A percentile compares a stretch with the other conserved stretches of the same genome.
phyloP scores from a whole-genome alignment of 2,329 filamentous ascomycete species.

The Penicillium aurantiogriseum region DNA sequence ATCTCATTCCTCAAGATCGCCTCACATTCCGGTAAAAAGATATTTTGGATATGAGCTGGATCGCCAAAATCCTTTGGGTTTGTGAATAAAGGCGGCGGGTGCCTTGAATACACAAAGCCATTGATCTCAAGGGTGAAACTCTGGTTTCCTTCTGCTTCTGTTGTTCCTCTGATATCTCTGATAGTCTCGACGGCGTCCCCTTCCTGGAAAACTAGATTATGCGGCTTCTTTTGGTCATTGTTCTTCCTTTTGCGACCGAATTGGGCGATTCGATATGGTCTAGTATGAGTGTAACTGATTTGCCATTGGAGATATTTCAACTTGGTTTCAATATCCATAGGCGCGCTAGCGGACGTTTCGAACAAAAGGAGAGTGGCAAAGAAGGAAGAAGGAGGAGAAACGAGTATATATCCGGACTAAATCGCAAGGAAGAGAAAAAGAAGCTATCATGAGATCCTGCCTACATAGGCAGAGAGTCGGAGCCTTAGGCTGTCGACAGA shows the following conservation, averaged over 20 bases:
- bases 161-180: background rate
- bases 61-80: slow-evolving; percentile 1
- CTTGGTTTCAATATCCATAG: slow-evolving; percentile 2
- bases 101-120: background rate
- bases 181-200: background rate
- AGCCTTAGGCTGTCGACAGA: background rate
- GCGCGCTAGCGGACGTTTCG: background rate
- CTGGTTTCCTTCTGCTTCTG: background rate
- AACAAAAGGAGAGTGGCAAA: background rate
- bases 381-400: background rate
- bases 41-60: slow-evolving; percentile 3
- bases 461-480: background rate
- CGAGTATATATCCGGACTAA: background rate
- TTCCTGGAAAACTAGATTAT: background rate
- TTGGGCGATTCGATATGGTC: slow-evolving; percentile 8
- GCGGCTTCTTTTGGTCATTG: background rate
- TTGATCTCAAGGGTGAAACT: background rate
- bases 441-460: background rate
- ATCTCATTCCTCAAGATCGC: slow-evolving; percentile 9
- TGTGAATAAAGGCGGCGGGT: background rate
- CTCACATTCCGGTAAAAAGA: slow-evolving; percentile 14
- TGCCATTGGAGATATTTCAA: slow-evolving; percentile 14
- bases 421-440: background rate
- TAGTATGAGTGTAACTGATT: background rate
- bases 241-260: background rate